phyloP scores from a whole-genome alignment of 257 asterid species.

The Handroanthus guayacan region DNA sequence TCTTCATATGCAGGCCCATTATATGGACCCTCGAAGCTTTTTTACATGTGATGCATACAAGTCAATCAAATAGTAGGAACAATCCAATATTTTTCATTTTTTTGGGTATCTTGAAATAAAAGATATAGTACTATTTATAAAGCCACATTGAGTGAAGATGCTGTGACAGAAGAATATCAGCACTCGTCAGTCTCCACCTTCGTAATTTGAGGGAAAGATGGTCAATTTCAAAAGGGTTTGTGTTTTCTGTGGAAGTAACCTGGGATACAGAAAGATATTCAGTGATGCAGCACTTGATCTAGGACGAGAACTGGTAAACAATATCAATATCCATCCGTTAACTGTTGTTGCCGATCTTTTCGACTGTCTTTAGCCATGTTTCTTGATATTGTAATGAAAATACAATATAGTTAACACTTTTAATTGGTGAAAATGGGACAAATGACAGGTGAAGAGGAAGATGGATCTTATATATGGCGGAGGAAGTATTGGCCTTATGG shows the following conservation, averaged over 20 bases:
- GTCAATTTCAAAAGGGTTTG: constrained; percentile 65
- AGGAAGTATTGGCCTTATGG: constrained; percentile 80
- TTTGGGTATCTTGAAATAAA: constrained; percentile 1
- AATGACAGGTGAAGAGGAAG: constrained; percentile 57
- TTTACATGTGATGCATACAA: constrained; percentile 42
- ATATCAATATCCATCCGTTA: background rate
- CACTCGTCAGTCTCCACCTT: background rate
- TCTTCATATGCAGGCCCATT: constrained; percentile 37
- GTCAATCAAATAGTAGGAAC: constrained; percentile 26
- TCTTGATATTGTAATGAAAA: background rate
- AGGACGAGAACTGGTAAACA: constrained; percentile 61
- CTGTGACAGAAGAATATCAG: constrained; percentile 16
- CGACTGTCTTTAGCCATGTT: background rate
- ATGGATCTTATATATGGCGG: constrained; percentile 74
- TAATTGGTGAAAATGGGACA: constrained; percentile 10
- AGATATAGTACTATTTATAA: constrained; percentile 29
- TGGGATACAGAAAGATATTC: constrained; percentile 60
- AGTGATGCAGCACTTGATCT: constrained; percentile 77
- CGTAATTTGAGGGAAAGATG: constrained; percentile 33
- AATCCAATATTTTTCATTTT: background rate
- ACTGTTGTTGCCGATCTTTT: no score
- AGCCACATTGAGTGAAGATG: constrained; percentile 31
- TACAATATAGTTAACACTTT: background rate
- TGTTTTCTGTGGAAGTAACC: constrained; percentile 71
- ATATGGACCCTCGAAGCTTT: constrained; percentile 41